Evolutionary conservation across 2,329 filamentous ascomycete species (phyloP), one percentile per base, ranked within the genome.

Genomic region (Chaetomium sp.): DNA sequence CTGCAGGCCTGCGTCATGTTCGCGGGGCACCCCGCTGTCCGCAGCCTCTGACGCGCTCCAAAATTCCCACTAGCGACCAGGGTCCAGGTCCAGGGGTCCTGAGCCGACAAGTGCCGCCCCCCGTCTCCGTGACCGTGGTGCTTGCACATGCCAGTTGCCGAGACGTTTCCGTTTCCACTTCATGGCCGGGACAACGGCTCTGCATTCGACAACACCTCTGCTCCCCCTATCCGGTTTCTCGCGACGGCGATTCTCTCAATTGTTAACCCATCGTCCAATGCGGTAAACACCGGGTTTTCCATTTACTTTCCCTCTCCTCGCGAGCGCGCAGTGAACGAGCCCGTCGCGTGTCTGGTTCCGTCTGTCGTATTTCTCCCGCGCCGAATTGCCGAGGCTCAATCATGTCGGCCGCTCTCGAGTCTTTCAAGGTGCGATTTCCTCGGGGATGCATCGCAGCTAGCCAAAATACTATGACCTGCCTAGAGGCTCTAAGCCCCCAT

Each of bases 341-440:
- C 43, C 38, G 42, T 48, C 34, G 33, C 54, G 34, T 32, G 41
- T 14, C 52, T 48, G n/a, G n/a, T 34, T 19, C 19, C 19, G 7
- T 27, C 41, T 9, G 32, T 36, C 50, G 27, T 40, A 11, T 40
- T 52, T 7, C n/a, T 32, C 41, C 43, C 14, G 40, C 32, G 3
- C 49, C 53, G 45, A 51, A 53, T 56, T 55, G 56, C 58, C 58
- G 56, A 60, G 58, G 58, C 56, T 27, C 19, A 27, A 60, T 33
- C 44, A 60, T 61, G 59, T 61, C 59, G 3, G 52, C 32, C 52
- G 37, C 59, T 3, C 52, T 61, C 40, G 59, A 57, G 19, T 38
- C 37, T 41, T 38, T 59, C 43, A 59, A 56, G 57, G 57, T 59
- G 54, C 44, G 57, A 42, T 49, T 36, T 35, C 5, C 10, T 7